Conservation (phyloP, 495 filamentous ascomycete species). For the Xylaria curta region DNA sequence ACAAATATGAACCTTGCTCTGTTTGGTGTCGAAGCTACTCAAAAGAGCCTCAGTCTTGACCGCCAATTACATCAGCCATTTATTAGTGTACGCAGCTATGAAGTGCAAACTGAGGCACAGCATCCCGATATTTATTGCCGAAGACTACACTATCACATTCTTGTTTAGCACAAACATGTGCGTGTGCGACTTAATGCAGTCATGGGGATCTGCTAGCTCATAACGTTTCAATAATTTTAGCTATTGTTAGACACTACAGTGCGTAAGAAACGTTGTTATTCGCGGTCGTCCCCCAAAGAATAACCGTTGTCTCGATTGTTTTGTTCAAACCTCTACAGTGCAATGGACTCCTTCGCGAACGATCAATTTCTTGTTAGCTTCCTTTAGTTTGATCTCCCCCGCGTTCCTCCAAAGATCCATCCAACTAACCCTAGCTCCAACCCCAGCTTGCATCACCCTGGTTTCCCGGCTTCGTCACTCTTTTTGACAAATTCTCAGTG, state of each 20-base stretch:
- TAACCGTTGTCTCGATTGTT: not conserved
- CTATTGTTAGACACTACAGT: slow-evolving; percentile 8
- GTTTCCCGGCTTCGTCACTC: not conserved
- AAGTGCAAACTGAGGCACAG: not conserved
- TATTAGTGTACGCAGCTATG: not conserved
- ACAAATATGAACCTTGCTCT: not conserved
- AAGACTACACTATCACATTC: not conserved
- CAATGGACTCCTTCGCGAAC: not conserved
- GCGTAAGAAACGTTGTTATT: not conserved
- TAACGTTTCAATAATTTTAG: not conserved
- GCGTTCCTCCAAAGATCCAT: slow-evolving; percentile 8
- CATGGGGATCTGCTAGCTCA: not conserved
- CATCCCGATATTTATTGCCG: slow-evolving; percentile 7
- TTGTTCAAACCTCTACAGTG: not conserved
- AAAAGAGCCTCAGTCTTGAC: not conserved
- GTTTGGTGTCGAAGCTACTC: not conserved
- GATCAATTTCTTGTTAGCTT: not conserved
- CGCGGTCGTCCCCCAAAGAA: not conserved
- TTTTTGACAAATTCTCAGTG: slow-evolving; percentile 9
- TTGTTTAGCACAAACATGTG: not conserved
- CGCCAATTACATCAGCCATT: not conserved
- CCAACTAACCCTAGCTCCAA: not conserved
- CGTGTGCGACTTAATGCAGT: not conserved
- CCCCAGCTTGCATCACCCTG: not conserved
- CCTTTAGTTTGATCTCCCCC: slow-evolving; percentile 9